Conservation (phyloP, 169 alveolate species). For the Eimeria sp. region DNA sequence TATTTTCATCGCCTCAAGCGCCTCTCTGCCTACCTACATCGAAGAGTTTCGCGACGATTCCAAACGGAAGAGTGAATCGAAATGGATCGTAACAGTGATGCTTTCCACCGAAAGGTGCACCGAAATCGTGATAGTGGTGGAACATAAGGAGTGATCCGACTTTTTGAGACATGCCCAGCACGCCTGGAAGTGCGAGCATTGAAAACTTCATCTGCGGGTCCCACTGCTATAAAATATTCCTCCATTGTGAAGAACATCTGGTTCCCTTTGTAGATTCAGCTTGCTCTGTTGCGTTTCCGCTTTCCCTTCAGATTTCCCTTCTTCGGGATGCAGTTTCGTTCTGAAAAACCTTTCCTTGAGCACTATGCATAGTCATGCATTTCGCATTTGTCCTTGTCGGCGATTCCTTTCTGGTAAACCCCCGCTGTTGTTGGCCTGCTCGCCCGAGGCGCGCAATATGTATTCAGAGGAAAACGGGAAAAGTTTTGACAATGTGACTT, state of each 20-base stretch:
- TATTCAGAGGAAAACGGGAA: background rate
- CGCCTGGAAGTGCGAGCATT: background rate
- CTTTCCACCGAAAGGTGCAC: background rate
- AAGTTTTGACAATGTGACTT: background rate
- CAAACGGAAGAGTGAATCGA: background rate
- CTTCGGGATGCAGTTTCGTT: conserved; percentile 53
- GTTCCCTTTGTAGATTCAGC: background rate
- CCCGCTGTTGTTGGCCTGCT: conserved; percentile 8
- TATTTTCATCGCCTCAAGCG: background rate
- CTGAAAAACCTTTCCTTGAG: conserved; percentile 48
- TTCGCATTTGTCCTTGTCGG: conserved; percentile 3
- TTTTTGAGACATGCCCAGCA: background rate
- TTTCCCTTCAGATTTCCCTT: conserved; percentile 37
- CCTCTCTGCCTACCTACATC: too few species aligned
- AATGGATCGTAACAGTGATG: background rate
- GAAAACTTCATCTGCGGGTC: background rate
- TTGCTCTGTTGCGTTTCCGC: background rate
- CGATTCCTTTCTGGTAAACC: background rate
- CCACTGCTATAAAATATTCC: background rate
- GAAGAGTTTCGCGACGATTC: background rate
- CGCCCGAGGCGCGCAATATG: background rate
- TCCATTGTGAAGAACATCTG: background rate
- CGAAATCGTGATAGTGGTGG: background rate
- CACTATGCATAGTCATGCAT: background rate
- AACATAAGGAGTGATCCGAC: background rate